Base-by-base conservation (phyloP, 352 stramenopile genomes). In the Thraustotheca clavata region DNA sequence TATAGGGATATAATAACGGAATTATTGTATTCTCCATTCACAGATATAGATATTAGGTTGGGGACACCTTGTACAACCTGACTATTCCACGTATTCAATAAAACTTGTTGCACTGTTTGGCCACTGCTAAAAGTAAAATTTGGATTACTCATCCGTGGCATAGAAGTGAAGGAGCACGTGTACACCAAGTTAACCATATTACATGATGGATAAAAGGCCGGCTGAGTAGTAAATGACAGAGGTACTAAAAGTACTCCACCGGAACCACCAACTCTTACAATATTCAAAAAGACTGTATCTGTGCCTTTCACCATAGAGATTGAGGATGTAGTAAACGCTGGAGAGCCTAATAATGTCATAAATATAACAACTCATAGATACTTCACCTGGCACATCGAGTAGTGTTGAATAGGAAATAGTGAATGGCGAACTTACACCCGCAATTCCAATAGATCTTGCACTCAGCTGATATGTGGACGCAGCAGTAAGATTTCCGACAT, bases 1-100 rank as follows among this genome's bases (percentile, higher is more conserved):
- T 33, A 62, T 4, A 62, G 34, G 4, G 12, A 32, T 27, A 62
- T 29, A 12, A 4, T 47, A 1, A 29, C 33, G 4, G 54, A 14
- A 1, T n/a, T 26, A 38, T 20, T 32, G 11, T 5, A 24, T 3
- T n/a, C 34, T 0, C 22, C 4, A 1, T 26, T 16, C 11, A 62
- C 26, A 2, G 33, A 50, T 1, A 62, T 12, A n/a, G 35, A n/a
- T 20, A 62, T 27, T 5, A 49, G 8, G 26, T 62, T 24, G 14
- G 54, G 54, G 1, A 62, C 54, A 16, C 50, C 14, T 4, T 29
- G 14, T 20, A 62, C 35, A 11, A 62, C 50, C 9, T 16, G 11
- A 27, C 35, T 49, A 40, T 62, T 62, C 54, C 54, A 62, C 18
- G 54, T 62, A 9, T 38, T 14, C 14, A 62, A 29, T 26, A 48